A percentile compares a stretch with the other conserved stretches of the same genome.
Evolutionary conservation across 2,329 filamentous ascomycete genomes (phyloP).

Genomic region (Colletotrichum brevisporum): DNA sequence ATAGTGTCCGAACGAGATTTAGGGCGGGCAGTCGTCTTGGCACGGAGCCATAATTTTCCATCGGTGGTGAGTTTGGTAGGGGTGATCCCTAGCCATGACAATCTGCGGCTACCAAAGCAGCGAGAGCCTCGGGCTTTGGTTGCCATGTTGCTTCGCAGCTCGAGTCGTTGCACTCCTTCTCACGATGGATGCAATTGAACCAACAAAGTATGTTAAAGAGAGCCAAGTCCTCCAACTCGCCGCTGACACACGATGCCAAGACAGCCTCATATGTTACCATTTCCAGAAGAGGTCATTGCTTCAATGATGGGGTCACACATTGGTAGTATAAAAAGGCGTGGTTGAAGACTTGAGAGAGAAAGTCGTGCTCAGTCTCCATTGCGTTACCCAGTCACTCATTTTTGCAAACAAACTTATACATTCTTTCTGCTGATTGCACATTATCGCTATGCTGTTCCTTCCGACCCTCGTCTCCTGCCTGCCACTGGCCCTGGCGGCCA

Average conservation of each 20-base stretch:
- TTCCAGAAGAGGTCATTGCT: not conserved
- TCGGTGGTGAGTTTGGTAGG: constrained; percentile 1
- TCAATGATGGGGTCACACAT: not conserved
- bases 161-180: not conserved
- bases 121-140: not conserved
- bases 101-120: constrained; percentile 1
- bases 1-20: not conserved
- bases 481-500: constrained; percentile 45
- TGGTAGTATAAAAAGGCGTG: constrained; percentile 12
- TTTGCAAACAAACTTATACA: constrained; percentile 19
- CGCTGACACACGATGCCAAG: constrained; percentile 5
- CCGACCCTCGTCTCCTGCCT: constrained; percentile 27
- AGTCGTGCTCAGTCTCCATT: not conserved
- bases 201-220: constrained; percentile 28
- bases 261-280: not conserved
- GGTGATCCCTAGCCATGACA: constrained; percentile 11
- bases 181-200: not conserved
- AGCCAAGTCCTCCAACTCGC: constrained; percentile 6
- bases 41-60: not conserved
- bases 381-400: not conserved
- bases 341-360: not conserved
- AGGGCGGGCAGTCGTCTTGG: not conserved
- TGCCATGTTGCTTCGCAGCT: not conserved
- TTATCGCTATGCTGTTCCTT: constrained; percentile 18
- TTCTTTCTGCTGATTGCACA: constrained; percentile 14